Evolutionary conservation across 2,329 filamentous ascomycete genomes (phyloP).

Genomic region (Zalaria sp.): DNA sequence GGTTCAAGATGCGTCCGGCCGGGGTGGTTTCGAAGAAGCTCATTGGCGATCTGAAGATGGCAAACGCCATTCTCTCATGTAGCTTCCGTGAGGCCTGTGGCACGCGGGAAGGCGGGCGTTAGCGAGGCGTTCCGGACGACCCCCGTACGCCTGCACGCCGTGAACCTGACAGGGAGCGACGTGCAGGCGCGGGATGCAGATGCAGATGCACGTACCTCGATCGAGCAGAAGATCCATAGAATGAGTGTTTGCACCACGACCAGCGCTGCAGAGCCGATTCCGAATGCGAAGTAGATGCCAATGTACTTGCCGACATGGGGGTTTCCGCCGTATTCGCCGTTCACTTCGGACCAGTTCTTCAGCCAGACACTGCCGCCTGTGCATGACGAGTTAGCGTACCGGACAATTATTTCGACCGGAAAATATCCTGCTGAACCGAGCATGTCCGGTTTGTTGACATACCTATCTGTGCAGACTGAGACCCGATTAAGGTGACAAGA

Average conservation of each 20-base stretch:
- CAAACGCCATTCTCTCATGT: slow-evolving; percentile 92
- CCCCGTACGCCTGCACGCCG: not conserved
- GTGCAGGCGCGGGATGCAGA: not conserved
- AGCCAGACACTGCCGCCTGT: slow-evolving; percentile 77
- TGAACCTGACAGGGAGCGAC: no score
- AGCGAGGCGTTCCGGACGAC: slow-evolving; percentile 7
- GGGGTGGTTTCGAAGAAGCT: slow-evolving; percentile 97
- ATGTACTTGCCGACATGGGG: slow-evolving; percentile 75
- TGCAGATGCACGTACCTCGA: slow-evolving; percentile 50
- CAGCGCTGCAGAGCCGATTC: slow-evolving; percentile 69
- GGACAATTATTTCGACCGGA: not conserved
- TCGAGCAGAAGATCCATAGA: slow-evolving; percentile 98
- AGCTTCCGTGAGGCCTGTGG: slow-evolving; percentile 77
- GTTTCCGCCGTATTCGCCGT: slow-evolving; percentile 54
- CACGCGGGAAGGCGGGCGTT: slow-evolving; percentile 6
- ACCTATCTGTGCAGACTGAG: slow-evolving; percentile 73
- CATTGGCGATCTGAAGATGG: slow-evolving; percentile 97
- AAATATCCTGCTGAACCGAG: no score
- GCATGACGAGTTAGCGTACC: slow-evolving; percentile 11
- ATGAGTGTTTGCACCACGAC: slow-evolving; percentile 89
- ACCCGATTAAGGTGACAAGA: slow-evolving; percentile 57
- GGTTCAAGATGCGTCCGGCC: slow-evolving; percentile 87
- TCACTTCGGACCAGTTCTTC: slow-evolving; percentile 79
- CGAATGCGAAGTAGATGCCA: slow-evolving; percentile 90
- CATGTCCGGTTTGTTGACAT: slow-evolving; percentile 17